These are phyloP conservation scores for Pythium utonaiense DNA, from an alignment of 352 stramenopile genomes.

Conservation along the genomic window DNA sequence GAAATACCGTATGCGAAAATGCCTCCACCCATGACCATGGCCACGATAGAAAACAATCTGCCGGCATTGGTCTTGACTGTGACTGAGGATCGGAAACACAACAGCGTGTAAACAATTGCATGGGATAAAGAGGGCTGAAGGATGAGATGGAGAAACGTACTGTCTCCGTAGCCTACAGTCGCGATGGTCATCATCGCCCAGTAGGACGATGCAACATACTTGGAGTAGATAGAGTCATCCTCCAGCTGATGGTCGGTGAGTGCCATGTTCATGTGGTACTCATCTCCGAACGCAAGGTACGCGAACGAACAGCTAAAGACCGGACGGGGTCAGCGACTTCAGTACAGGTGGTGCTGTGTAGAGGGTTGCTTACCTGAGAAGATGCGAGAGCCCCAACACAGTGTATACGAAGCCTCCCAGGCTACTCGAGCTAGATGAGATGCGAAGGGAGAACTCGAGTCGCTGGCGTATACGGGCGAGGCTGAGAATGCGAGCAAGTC, in stretches of 20 bases:
- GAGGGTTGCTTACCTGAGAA: constrained; percentile 67
- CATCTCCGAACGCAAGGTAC: constrained; percentile 59
- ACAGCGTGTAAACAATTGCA: no score
- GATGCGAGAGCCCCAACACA: constrained; percentile 70
- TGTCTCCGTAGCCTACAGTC: constrained; percentile 73
- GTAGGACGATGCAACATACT: constrained; percentile 82
- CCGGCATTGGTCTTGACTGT: constrained; percentile 65
- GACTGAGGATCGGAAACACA: no score
- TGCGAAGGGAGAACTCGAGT: constrained; percentile 70
- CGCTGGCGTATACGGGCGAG: constrained; percentile 54
- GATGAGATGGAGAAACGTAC: no score
- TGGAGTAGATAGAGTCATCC: constrained; percentile 46
- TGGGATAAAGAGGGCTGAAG: no score
- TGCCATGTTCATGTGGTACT: constrained; percentile 42
- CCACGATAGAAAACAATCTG: constrained; percentile 61
- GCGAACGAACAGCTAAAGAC: constrained; percentile 56
- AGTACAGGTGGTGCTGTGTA: no score
- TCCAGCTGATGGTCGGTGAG: constrained; percentile 41
- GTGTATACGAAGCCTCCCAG: constrained; percentile 71
- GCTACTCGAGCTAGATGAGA: constrained; percentile 74
- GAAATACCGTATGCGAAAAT: constrained; percentile 86
- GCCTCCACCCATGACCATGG: constrained; percentile 72
- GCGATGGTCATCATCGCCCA: constrained; percentile 88
- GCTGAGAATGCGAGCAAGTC: constrained; percentile 47
- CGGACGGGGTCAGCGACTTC: no score